Conservation (phyloP, 805 yeast genomes). For the Saturnispora sekii region DNA sequence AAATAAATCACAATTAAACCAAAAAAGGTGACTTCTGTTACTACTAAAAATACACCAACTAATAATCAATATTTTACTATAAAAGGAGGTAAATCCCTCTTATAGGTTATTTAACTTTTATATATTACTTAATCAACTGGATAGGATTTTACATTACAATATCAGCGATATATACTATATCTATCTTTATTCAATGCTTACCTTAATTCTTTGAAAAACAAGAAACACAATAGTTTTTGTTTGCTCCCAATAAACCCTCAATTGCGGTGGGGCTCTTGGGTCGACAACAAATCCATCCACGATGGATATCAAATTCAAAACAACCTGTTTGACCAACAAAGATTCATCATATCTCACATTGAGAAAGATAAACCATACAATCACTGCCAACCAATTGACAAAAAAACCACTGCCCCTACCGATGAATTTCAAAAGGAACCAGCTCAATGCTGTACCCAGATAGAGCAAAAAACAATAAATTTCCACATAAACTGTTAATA, state of each 20-base stretch:
- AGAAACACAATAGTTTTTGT: slow-evolving; percentile 26
- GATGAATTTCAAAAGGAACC: slow-evolving; percentile 9
- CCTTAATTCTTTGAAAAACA: slow-evolving; percentile 1
- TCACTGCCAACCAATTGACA: slow-evolving; percentile 42
- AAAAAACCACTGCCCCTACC: slow-evolving; percentile 12
- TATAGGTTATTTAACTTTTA: no score
- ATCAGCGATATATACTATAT: neutral
- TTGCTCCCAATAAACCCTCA: slow-evolving; percentile 38
- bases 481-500: slow-evolving; percentile 51
- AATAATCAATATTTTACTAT: no score
- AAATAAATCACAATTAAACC: no score
- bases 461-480: slow-evolving; percentile 19
- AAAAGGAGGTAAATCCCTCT: no score
- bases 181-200: neutral
- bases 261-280: slow-evolving; percentile 39
- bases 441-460: slow-evolving; percentile 29
- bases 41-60: no score
- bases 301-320: slow-evolving; percentile 6
- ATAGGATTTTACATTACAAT: no score
- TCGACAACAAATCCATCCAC: slow-evolving; percentile 39
- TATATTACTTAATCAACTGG: no score
- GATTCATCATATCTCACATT: slow-evolving; percentile 73
- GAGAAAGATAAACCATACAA: slow-evolving; percentile 52
- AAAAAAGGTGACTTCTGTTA: no score
- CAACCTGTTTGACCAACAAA: slow-evolving; percentile 46